Conservation (phyloP, 2,329 filamentous ascomycete species). For the Aureobasidium sp. region DNA sequence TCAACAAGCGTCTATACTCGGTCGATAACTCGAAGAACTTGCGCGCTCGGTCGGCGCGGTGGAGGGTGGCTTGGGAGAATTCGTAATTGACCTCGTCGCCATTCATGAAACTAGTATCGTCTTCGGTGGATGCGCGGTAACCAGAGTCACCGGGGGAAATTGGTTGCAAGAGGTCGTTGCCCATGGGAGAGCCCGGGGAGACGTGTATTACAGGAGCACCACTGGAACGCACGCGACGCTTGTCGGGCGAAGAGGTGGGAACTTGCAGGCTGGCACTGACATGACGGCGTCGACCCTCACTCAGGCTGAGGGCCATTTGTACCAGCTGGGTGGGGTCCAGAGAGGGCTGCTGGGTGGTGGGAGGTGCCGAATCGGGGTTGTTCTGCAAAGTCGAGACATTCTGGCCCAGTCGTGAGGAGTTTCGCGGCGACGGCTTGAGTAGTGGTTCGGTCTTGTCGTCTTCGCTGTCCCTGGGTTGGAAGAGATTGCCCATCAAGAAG, state of each 20-base stretch:
- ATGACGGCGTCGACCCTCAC: slow-evolving; percentile 66
- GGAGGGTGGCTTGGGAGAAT: slow-evolving; percentile 72
- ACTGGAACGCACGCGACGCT: slow-evolving; percentile 13
- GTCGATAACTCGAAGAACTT: slow-evolving; percentile 78
- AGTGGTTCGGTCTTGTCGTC: not conserved
- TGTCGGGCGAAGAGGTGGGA: slow-evolving; percentile 24
- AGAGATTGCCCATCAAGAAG: slow-evolving; percentile 11
- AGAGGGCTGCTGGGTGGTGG: slow-evolving; percentile 41
- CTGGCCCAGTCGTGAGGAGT: not conserved
- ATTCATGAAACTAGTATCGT: not conserved
- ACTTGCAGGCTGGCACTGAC: slow-evolving; percentile 51
- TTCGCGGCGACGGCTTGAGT: not conserved
- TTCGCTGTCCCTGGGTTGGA: not conserved
- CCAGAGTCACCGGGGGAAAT: not conserved
- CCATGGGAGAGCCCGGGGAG: slow-evolving; percentile 15
- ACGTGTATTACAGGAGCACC: slow-evolving; percentile 14
- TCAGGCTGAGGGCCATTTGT: slow-evolving; percentile 82
- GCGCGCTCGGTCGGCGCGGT: slow-evolving; percentile 76
- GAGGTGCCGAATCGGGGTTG: slow-evolving; percentile 12
- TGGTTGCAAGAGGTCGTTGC: slow-evolving; percentile 42
- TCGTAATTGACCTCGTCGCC: slow-evolving; percentile 50
- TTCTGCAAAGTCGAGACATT: not conserved
- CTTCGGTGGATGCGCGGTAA: not conserved
- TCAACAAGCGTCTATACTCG: slow-evolving; percentile 75
- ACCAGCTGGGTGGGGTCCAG: slow-evolving; percentile 85